Base-by-base conservation (phyloP, 2,329 filamentous ascomycete genomes). In the Sporothrix brasiliensis region DNA sequence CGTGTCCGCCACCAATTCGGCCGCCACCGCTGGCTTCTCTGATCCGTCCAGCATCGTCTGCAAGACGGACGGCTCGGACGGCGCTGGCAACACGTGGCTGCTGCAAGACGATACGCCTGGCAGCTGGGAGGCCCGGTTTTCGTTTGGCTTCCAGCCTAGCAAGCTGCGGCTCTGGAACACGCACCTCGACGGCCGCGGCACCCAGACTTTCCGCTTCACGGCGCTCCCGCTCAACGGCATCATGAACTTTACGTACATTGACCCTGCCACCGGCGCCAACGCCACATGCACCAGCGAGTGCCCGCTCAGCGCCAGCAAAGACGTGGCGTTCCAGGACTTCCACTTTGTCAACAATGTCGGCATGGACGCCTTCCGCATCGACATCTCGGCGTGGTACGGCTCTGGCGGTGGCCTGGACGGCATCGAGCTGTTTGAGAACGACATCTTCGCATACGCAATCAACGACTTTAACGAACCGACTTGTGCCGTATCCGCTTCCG, bases 241-340 rank as follows among this genome's bases (percentile, higher is more conserved):
- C 78, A 92, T 99, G 89, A 97, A 98, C 80, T 86, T 99, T 77
- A 97, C 93, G 50, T 98, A 95, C 76, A 89, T 89, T 73, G 93
- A 98, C 76, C 90, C 91, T 30, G 82, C 78, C 52, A 91, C 88
- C 1, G 91, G 91, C 34, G 82, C 87, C 67, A 89, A 90, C 69
- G 81, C 83, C 41, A 89, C 86, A 70, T 99, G 95, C 81, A 93
- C 94, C 68, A 90, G 89, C 72, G 86, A 88, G 76, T 99, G 95
- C 76, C 92, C 94, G n/a, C 85, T 99, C 63, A 93, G 91, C 73
- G 84, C 89, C 76, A 88, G 92, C 76, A 81, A 84, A 21, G 86
- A 84, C 6, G 79, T 89, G 66, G 79, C 84, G 67, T 96, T 88
- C 75, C 94, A 97, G 79, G 95, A 99, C 76, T 99, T 98, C 78